phyloP scores from a whole-genome alignment of 805 yeast species.

The Wickerhamomyces rabaulensis region DNA sequence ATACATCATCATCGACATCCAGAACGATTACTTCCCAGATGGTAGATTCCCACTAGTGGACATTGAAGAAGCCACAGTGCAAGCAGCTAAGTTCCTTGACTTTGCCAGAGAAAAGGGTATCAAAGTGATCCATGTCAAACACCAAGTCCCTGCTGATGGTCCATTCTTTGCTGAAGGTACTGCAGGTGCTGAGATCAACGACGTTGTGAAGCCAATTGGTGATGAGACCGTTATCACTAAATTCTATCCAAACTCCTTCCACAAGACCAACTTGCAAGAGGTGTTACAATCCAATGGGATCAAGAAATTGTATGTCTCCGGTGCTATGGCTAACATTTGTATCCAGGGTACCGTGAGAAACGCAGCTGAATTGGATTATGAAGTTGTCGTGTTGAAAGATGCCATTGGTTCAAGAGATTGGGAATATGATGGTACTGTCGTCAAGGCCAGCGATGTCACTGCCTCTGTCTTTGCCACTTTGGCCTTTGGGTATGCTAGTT shows the following conservation, averaged over 20 bases:
- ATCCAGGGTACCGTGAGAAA: slow-evolving; percentile 18
- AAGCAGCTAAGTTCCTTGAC: slow-evolving; percentile 9
- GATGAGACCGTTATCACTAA: slow-evolving; percentile 11
- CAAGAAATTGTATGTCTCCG: slow-evolving; percentile 9
- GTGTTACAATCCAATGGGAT: slow-evolving; percentile 6
- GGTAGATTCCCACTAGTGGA: slow-evolving; percentile 11
- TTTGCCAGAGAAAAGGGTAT: slow-evolving; percentile 6
- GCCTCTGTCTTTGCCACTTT: slow-evolving; percentile 15
- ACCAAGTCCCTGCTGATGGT: slow-evolving; percentile 2
- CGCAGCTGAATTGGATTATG: slow-evolving; percentile 15
- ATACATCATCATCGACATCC: slow-evolving; percentile 15
- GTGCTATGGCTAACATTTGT: slow-evolving; percentile 20
- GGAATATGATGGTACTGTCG: slow-evolving; percentile 14
- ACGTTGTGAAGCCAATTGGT: slow-evolving; percentile 6
- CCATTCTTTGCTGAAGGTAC: slow-evolving; percentile 10
- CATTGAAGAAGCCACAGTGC: slow-evolving; percentile 8
- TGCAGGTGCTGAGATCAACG: slow-evolving; percentile 10
- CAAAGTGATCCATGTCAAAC: slow-evolving; percentile 13
- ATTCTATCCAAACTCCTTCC: slow-evolving; percentile 12
- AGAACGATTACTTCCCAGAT: slow-evolving; percentile 16
- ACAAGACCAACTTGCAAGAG: slow-evolving; percentile 10
- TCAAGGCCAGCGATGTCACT: slow-evolving; percentile 7
- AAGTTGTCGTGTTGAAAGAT: slow-evolving; percentile 11
- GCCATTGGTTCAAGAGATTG: slow-evolving; percentile 15
- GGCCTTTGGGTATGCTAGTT: slow-evolving; percentile 10